Conservation (phyloP, 768 basidiomycete species). For the Collybia mongolica region DNA sequence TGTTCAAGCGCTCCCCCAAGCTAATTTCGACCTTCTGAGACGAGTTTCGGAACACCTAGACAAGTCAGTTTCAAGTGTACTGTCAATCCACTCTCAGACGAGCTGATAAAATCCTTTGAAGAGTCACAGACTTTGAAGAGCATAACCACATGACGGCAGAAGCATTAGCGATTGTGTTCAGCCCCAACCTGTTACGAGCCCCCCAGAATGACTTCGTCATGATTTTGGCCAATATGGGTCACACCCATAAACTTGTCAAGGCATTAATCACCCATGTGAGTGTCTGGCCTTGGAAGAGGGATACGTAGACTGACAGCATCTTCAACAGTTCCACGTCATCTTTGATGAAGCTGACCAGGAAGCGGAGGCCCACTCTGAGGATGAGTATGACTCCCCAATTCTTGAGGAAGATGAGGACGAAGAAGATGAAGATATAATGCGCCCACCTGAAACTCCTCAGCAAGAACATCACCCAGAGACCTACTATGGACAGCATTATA, state of each 20-base stretch:
- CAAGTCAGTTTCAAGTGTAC: constrained; percentile 37
- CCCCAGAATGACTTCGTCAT: constrained; percentile 77
- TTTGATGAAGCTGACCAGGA: constrained; percentile 72
- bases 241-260: constrained; percentile 74
- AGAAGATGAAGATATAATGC: constrained; percentile 24
- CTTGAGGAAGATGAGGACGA: constrained; percentile 70
- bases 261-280: constrained; percentile 74
- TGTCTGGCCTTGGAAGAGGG: neutral
- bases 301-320: constrained; percentile 2
- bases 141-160: constrained; percentile 90
- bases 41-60: constrained; percentile 85
- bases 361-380: constrained; percentile 60
- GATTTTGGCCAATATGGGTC: constrained; percentile 79
- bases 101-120: constrained; percentile 18
- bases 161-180: constrained; percentile 82
- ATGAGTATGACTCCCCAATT: constrained; percentile 65
- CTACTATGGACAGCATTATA: constrained; percentile 16
- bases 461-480: constrained; percentile 11
- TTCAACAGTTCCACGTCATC: constrained; percentile 56
- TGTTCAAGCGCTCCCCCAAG: constrained; percentile 66
- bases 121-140: constrained; percentile 87
- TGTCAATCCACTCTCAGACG: neutral
- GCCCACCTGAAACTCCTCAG: constrained; percentile 8
- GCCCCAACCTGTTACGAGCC: constrained; percentile 75
- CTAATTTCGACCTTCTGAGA: constrained; percentile 77